Conservation (phyloP, 2,329 filamentous ascomycete species). For the Acarospora socialis region DNA sequence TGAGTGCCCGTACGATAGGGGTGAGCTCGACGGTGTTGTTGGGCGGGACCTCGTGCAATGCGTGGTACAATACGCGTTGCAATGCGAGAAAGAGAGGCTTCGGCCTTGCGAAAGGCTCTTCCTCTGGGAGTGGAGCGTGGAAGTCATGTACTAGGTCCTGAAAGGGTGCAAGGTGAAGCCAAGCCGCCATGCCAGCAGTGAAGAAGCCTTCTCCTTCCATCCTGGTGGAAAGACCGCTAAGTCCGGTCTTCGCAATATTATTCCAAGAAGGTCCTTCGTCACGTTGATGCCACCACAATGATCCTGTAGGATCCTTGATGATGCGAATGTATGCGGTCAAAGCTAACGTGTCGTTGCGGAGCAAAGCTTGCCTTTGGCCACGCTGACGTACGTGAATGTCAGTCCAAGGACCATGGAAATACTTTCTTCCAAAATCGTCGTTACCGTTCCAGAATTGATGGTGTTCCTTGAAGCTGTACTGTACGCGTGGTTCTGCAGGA, state of each 20-base stretch:
- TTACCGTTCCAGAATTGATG: constrained; percentile 46
- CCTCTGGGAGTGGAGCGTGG: constrained; percentile 32
- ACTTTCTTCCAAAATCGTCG: constrained; percentile 50
- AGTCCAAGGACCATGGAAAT: constrained; percentile 45
- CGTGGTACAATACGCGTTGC: constrained; percentile 35
- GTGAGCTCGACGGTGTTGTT: constrained; percentile 20
- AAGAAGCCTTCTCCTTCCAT: constrained; percentile 16
- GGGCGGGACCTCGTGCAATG: no score
- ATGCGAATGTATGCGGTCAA: constrained; percentile 49
- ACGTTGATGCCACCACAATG: constrained; percentile 46
- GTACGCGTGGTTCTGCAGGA: constrained; percentile 44
- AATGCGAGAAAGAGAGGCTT: constrained; percentile 37
- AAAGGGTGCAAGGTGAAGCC: constrained; percentile 46
- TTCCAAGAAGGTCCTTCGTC: constrained; percentile 41
- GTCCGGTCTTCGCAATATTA: constrained; percentile 41
- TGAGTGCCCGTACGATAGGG: constrained; percentile 23
- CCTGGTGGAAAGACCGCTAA: constrained; percentile 31
- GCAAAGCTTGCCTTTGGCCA: constrained; percentile 42
- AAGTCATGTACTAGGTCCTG: constrained; percentile 39
- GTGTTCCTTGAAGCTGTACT: constrained; percentile 40
- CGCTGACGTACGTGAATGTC: constrained; percentile 43
- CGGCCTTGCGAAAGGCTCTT: constrained; percentile 32
- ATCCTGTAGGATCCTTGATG: constrained; percentile 44
- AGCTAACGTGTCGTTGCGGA: constrained; percentile 46
- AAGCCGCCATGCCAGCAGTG: constrained; percentile 42